phyloP scores from a whole-genome alignment of 768 basidiomycete genomes.

The Tubosaeta sp. region DNA sequence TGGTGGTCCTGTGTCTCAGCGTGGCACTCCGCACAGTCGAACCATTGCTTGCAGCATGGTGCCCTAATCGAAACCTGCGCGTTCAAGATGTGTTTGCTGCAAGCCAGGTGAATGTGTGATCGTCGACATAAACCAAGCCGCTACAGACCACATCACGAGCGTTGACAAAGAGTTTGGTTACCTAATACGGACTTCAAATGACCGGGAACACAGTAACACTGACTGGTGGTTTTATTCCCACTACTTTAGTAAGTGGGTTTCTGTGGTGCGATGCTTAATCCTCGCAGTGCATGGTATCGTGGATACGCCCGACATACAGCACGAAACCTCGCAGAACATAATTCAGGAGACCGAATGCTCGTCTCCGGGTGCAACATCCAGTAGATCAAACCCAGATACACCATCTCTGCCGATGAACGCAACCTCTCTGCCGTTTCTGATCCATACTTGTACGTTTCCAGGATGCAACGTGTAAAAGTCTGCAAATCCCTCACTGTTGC shows the following conservation, averaged over 20 bases:
- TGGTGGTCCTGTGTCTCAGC: conserved; percentile 74
- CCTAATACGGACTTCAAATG: no score
- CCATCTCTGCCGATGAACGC: background rate
- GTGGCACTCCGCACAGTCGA: conserved; percentile 95
- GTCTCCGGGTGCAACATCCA: background rate
- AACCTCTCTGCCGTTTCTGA: background rate
- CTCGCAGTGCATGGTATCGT: no score
- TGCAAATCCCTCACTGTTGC: no score
- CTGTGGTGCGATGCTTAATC: no score
- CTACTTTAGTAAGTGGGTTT: no score
- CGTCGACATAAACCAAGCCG: background rate
- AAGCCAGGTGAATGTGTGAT: background rate
- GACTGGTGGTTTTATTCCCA: no score
- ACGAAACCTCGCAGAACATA: no score
- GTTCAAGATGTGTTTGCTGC: conserved; percentile 93
- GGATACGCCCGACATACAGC: no score
- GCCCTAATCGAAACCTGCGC: conserved; percentile 95
- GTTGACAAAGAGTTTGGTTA: background rate
- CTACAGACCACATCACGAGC: conserved; percentile 26
- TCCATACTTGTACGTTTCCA: background rate
- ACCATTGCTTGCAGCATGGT: conserved; percentile 98
- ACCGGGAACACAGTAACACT: no score
- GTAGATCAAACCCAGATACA: no score
- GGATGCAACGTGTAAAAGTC: background rate
- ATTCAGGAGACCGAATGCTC: no score